Evolutionary conservation across 805 yeast species (phyloP).

Genomic region (Wilhelminamyces savonicus): DNA sequence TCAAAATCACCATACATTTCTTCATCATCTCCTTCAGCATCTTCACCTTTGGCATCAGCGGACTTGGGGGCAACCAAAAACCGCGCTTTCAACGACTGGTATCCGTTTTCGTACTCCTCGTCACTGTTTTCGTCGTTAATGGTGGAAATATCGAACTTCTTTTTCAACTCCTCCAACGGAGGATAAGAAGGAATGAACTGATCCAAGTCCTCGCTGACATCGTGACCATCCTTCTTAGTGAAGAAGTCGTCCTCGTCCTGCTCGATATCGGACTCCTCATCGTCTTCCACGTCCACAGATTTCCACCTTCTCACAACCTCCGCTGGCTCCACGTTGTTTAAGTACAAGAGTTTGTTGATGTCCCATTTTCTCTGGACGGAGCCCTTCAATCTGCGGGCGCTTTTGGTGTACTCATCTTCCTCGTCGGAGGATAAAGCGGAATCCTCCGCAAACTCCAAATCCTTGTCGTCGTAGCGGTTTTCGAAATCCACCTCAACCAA

Average conservation of each 20-base stretch:
- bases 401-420: constrained; percentile 32
- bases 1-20: constrained; percentile 29
- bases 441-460: constrained; percentile 40
- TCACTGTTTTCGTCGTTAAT: constrained; percentile 18
- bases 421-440: constrained; percentile 39
- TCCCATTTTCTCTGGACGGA: constrained; percentile 59
- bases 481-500: constrained; percentile 45
- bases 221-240: constrained; percentile 35
- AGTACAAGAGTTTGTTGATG: constrained; percentile 71
- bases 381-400: constrained; percentile 62
- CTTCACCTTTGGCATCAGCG: constrained; percentile 22
- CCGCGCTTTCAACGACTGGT: constrained; percentile 37
- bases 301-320: constrained; percentile 73
- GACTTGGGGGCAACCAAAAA: constrained; percentile 50
- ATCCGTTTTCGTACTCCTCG: constrained; percentile 36
- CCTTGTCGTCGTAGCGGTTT: constrained; percentile 26
- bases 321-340: constrained; percentile 67
- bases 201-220: constrained; percentile 29
- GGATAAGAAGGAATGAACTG: constrained; percentile 30
- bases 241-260: constrained; percentile 50
- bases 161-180: constrained; percentile 35
- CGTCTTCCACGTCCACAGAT: constrained; percentile 41
- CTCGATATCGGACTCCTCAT: constrained; percentile 35
- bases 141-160: constrained; percentile 37
- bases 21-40: constrained; percentile 13